phyloP scores from a whole-genome alignment of 2,329 filamentous ascomycete genomes.

The Exophiala sideris region DNA sequence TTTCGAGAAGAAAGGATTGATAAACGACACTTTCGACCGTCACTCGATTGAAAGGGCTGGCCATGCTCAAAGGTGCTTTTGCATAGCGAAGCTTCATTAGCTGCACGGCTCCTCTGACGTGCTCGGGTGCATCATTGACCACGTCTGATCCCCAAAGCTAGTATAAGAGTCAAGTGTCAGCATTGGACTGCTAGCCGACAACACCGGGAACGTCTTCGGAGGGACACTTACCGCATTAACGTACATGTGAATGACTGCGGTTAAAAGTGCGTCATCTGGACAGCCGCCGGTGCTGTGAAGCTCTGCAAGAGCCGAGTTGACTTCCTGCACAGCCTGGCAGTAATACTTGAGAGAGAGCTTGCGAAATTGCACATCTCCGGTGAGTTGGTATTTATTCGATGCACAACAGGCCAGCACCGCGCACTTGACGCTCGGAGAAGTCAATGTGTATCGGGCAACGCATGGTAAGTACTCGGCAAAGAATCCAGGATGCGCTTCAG shows the following conservation, averaged over 20 bases:
- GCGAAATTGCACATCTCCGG: background rate
- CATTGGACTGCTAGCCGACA: too few species aligned
- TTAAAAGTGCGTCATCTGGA: background rate
- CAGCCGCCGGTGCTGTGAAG: background rate
- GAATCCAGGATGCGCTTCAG: background rate
- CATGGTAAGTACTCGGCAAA: background rate
- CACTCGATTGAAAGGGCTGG: background rate
- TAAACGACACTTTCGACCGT: constrained; percentile 5
- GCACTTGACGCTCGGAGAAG: background rate
- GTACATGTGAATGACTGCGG: background rate
- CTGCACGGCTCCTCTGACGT: background rate
- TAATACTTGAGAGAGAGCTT: constrained; percentile 1
- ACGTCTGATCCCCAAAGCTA: constrained; percentile 6
- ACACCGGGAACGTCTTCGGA: background rate
- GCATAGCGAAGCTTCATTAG: constrained; percentile 6
- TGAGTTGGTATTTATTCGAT: constrained; percentile 2
- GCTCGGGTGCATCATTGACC: background rate
- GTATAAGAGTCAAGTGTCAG: background rate
- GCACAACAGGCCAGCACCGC: background rate
- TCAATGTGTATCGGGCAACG: background rate
- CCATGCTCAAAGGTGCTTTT: background rate
- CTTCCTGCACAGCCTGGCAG: background rate
- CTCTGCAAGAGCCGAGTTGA: background rate
- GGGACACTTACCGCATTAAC: constrained; percentile 2
- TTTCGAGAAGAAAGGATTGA: constrained; percentile 2